Base-by-base conservation (phyloP, 192 early-diverging fungal species). In the Backusella tarrabulga region DNA sequence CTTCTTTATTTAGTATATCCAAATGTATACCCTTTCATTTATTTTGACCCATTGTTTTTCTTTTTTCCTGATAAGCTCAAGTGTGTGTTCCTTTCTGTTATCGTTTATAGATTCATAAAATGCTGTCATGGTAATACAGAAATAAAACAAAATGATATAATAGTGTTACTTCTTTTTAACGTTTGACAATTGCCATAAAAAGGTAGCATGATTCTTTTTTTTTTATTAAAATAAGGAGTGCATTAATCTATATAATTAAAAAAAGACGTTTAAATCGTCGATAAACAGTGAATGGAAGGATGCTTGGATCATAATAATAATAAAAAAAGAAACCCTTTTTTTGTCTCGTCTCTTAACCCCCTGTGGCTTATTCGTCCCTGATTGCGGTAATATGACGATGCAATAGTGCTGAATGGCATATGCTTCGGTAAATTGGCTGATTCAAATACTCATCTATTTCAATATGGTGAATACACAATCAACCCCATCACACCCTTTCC, bases 371-470 rank as follows among this genome's bases (percentile, higher is more conserved):
- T 54, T 54, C 52, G 21, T 54, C 52, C 52, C 52, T 54, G 52
- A 21, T 54, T 54, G n/a, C 52, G 17, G 52, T 54, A 54, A 54
- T 54, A 29, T 71, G 23, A 26, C 69, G 34, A 29, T 71, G 69
- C 26, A 71, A 46, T 71, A 71, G 35, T 26, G 40, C 23, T 23
- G 69, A 71, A 23, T 71, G 69, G 23, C 21, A 40, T 41, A 71
- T 71, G 35, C 40, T 42, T 12, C 69, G 69, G 35, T 71, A 71
- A 4, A 21, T 71, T 21, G 69, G 69, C 5, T 71, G 8, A 44
- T 29, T 29, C 9, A 41, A 26, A 26, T 41, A 71, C 1, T 71
- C 40, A 44, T 71, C 21, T 44, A 44, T 32, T 32, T 32, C 1
- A 7, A 54, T n/a, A 63, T 26, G 60, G 15, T 32, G 6, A 19